Conservation (phyloP, 1,284 basidiomycete genomes). For the Gymnopus androsaceus region DNA sequence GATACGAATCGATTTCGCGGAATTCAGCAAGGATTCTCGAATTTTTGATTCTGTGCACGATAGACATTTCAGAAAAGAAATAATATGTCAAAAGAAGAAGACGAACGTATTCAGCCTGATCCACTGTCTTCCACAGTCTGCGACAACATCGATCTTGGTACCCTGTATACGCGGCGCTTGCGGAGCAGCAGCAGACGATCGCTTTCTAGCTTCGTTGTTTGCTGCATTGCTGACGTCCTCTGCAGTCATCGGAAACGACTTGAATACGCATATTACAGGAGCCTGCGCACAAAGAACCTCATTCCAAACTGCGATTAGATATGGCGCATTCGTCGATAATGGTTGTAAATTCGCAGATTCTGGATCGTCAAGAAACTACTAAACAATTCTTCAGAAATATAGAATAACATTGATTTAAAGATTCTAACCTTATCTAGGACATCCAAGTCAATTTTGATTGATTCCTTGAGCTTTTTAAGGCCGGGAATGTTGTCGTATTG, state of each 20-base stretch:
- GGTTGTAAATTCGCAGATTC: conserved; percentile 43
- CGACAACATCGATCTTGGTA: conserved; percentile 80
- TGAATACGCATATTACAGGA: conserved; percentile 63
- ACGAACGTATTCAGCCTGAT: conserved; percentile 85
- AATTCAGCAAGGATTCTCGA: conserved; percentile 76
- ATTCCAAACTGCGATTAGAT: conserved; percentile 77
- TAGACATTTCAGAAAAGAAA: background rate
- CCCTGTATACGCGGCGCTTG: conserved; percentile 35
- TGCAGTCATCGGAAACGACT: conserved; percentile 40
- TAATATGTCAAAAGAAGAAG: conserved; percentile 3
- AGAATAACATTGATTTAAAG: conserved; percentile 14
- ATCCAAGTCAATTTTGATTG: conserved; percentile 48
- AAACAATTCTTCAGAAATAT: conserved; percentile 10
- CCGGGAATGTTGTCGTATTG: conserved; percentile 48
- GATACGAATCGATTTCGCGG: conserved; percentile 78
- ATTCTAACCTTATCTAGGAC: conserved; percentile 53
- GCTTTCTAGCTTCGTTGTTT: conserved; percentile 16
- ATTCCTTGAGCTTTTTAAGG: conserved; percentile 51
- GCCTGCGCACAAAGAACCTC: conserved; percentile 62
- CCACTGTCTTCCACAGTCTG: conserved; percentile 73
- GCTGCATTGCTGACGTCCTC: conserved; percentile 2
- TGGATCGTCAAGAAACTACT: conserved; percentile 66
- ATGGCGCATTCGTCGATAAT: conserved; percentile 73
- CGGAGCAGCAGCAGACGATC: background rate
- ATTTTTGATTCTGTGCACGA: conserved; percentile 65